Conservation (phyloP, 2,329 filamentous ascomycete species). For the Diaporthe citriasiana region DNA sequence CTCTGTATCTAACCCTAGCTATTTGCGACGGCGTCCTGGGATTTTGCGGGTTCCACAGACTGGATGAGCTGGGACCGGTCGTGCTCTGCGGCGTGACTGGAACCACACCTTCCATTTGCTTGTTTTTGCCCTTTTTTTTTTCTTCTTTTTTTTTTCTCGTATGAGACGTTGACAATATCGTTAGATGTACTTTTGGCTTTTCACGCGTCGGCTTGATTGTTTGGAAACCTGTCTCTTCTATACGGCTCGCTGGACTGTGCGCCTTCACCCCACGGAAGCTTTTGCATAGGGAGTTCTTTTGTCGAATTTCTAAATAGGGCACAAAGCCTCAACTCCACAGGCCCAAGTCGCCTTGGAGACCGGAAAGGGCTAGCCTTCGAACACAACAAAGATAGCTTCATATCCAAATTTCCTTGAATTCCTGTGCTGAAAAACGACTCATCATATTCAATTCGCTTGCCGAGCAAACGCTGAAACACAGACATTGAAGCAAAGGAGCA, state of each 20-base stretch:
- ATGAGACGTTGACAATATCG: no score
- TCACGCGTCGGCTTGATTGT: no score
- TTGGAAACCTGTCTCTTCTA: no score
- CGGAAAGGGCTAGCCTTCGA: neutral
- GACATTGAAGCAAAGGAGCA: neutral
- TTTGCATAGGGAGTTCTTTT: neutral
- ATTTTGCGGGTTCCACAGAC: neutral
- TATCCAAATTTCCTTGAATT: accelerated
- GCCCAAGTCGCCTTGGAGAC: neutral
- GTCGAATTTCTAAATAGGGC: neutral
- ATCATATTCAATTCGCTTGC: neutral
- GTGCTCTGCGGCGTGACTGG: neutral
- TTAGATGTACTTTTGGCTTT: no score
- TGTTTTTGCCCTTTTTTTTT: no score
- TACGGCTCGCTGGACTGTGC: accelerated
- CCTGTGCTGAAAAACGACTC: no score
- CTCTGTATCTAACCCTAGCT: neutral
- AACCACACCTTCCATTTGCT: neutral
- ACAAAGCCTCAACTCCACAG: neutral
- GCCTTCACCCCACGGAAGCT: no score
- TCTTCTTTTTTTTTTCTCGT: neutral
- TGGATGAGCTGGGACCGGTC: neutral
- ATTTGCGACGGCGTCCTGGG: neutral
- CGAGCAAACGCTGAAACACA: neutral
- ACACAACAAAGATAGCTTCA: neutral